These are phyloP conservation scores for Neonectria punicea DNA, from an alignment of 2,329 filamentous ascomycete genomes.

Conservation along the genomic window DNA sequence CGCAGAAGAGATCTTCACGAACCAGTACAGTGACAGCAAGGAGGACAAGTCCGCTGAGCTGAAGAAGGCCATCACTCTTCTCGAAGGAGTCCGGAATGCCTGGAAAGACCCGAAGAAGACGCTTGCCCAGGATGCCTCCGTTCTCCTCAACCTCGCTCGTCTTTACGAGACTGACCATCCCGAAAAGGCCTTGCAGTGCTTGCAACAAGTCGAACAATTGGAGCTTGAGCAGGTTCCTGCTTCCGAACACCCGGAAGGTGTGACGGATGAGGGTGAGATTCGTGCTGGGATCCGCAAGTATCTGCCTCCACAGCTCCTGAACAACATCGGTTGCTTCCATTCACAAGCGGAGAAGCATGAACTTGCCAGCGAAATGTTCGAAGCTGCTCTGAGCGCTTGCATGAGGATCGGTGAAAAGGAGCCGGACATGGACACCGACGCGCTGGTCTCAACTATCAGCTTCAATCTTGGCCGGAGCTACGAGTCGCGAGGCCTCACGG, in stretches of 20 bases:
- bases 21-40: conserved; percentile 75
- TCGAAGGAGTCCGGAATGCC: conserved; percentile 84
- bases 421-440: conserved; percentile 83
- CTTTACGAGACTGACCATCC: conserved; percentile 88
- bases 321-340: conserved; percentile 97
- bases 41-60: conserved; percentile 89
- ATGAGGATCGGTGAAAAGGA: conserved; percentile 82
- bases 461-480: conserved; percentile 96
- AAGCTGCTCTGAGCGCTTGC: conserved; percentile 89
- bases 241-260: conserved; percentile 70
- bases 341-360: conserved; percentile 87
- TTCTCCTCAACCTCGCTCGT: conserved; percentile 89
- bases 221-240: conserved; percentile 82
- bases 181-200: conserved; percentile 90
- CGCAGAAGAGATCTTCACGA: conserved; percentile 91
- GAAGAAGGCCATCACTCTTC: conserved; percentile 85
- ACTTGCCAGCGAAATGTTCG: conserved; percentile 86
- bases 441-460: conserved; percentile 92
- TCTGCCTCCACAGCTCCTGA: conserved; percentile 89
- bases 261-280: conserved; percentile 66
- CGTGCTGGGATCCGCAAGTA: conserved; percentile 76
- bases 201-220: conserved; percentile 91
- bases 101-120: conserved; percentile 97
- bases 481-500: conserved; percentile 81
- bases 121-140: conserved; percentile 81